Evolutionary conservation across 352 stramenopile species (phyloP).

Genomic region (Globisporangium rhizosaccharum): DNA sequence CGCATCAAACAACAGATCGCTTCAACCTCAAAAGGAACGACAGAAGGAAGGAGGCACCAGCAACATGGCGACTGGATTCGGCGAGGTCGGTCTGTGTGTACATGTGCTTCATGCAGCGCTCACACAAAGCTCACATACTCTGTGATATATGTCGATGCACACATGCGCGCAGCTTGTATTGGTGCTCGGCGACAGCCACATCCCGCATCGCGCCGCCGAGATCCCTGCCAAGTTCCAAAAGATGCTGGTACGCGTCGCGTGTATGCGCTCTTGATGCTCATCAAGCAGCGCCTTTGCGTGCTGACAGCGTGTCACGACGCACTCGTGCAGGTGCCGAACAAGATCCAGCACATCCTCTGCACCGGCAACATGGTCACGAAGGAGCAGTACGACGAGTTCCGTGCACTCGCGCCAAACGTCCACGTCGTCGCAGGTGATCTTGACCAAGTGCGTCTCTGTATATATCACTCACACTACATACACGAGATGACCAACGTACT

Average conservation of each 20-base stretch:
- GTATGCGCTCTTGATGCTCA: neutral
- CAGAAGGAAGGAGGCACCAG: conserved; percentile 1
- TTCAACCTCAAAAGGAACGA: conserved; percentile 9
- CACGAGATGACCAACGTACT: too few species aligned
- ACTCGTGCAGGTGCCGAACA: conserved; percentile 88
- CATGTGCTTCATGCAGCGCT: neutral
- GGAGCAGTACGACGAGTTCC: conserved; percentile 95
- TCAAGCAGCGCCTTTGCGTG: neutral
- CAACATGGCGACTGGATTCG: conserved; percentile 56
- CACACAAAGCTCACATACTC: neutral
- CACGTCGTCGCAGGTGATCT: conserved; percentile 95
- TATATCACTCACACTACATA: neutral
- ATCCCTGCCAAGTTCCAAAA: conserved; percentile 98
- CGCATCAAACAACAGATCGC: too few species aligned
- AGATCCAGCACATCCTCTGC: conserved; percentile 98
- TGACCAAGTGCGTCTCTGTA: conserved; percentile 67
- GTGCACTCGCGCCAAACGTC: conserved; percentile 94
- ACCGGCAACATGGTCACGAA: conserved; percentile 96
- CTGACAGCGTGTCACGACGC: neutral
- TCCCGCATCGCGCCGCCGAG: conserved; percentile 89
- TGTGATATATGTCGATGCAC: neutral
- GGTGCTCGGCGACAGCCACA: conserved; percentile 96
- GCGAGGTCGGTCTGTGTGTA: conserved; percentile 30
- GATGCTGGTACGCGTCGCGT: conserved; percentile 56
- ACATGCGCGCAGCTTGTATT: conserved; percentile 88